Evolutionary conservation across 331 rosid genomes (phyloP).

Genomic region (Telfairia occidentalis): DNA sequence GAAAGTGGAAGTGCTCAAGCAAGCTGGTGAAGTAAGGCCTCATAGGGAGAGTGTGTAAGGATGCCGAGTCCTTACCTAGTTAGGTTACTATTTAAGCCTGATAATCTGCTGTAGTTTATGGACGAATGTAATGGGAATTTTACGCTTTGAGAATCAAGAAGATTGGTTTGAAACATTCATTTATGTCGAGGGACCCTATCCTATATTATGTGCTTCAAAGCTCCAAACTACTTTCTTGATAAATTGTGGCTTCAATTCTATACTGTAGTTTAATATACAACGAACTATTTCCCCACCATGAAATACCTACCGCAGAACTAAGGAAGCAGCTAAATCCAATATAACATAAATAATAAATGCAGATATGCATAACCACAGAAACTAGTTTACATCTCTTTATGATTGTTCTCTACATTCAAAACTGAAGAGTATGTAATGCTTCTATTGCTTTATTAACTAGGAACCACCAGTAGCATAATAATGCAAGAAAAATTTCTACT

Average conservation of each 20-base stretch:
- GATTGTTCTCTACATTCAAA: constrained; percentile 2
- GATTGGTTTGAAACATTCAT: neutral
- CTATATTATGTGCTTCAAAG: neutral
- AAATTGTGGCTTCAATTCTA: neutral
- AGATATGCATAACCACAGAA: neutral
- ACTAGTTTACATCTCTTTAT: neutral
- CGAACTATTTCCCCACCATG: neutral
- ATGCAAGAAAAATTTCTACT: neutral
- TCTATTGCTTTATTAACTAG: constrained; percentile 2
- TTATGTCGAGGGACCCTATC: neutral
- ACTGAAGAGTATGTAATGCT: neutral
- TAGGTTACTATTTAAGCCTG: neutral
- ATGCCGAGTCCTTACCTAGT: neutral
- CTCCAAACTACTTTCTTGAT: neutral
- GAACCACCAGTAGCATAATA: neutral
- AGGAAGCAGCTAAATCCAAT: neutral
- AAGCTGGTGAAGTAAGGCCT: neutral
- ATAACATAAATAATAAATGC: neutral
- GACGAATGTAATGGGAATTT: neutral
- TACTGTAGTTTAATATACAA: neutral
- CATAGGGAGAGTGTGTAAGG: neutral
- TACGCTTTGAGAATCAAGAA: neutral
- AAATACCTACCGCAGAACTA: neutral
- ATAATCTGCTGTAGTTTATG: neutral
- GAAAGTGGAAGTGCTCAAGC: neutral